Base-by-base conservation (phyloP, 768 basidiomycete genomes). In the Cyclocybe aegerita region DNA sequence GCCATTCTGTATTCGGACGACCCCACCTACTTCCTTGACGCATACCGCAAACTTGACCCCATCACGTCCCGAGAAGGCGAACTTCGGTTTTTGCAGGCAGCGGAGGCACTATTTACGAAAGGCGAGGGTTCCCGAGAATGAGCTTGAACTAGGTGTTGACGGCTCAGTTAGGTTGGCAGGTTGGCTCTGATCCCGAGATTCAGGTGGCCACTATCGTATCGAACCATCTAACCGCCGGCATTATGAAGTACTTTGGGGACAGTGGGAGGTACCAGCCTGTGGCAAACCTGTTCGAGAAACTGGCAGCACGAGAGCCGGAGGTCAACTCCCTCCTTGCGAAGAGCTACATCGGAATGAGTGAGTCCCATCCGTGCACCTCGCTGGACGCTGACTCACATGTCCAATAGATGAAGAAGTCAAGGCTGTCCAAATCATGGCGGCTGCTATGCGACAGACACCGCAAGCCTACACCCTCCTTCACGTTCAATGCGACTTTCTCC, bases 141-240 rank as follows among this genome's bases (percentile, higher is more conserved):
- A 23, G 23, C 23, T 5, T 23, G 23, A 23, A 23, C 5, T 23
- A 23, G 23, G 23, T 23, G 23, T 15, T 37, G 33, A 47, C 43
- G 4, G 5, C 42, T 17, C 36, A 7, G 56, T 38, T 38, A 95
- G 94, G 96, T 32, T 98, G 97, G 97, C 95, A 97, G 64, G 90
- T 98, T 7, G 97, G 96, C 2, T 97, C 94, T 0, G 97, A 98
- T 56, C 97, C 97, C 0, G 97, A 99, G 69, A 96, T 98, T 16
- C 97, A 99, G 65, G 96, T 99, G 10, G 97, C 97, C 1, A 96
- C 94, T 2, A 78, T 93, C 29, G 93, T 97, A 4, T 95, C 94
- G 16, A 99, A 99, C 65, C 97, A 98, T 65, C 79, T 99, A 16
- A 95, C 93, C 0, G 88, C 93, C 9, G 96, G 90, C 0, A 81